Percentiles rank a stretch among this genome's conserved stretches.
phyloP scores from a whole-genome alignment of 495 filamentous ascomycete species.

The Neurospora sp. region DNA sequence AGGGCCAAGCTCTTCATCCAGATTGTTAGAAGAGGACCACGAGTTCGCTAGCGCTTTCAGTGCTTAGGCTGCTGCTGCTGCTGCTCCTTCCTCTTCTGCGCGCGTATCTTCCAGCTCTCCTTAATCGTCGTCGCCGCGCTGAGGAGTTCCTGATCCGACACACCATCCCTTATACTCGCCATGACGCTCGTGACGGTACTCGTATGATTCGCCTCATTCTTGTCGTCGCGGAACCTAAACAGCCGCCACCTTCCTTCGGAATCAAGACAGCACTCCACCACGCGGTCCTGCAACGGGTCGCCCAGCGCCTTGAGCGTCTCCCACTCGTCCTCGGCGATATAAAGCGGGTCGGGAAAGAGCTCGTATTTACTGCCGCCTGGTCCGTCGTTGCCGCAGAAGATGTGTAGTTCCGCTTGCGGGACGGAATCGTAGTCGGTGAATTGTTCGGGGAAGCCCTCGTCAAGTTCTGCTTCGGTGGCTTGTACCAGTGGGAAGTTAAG shows the following conservation, averaged over 20 bases:
- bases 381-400: conserved; percentile 38
- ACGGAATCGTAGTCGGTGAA: conserved; percentile 46
- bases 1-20: neutral
- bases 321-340: conserved; percentile 71
- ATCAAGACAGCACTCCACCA: conserved; percentile 84
- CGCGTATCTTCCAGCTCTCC: conserved; percentile 57
- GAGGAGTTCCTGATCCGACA: conserved; percentile 44
- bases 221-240: conserved; percentile 83
- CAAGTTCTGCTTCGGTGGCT: conserved; percentile 56
- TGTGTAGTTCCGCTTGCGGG: conserved; percentile 39
- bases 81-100: conserved; percentile 21
- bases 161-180: conserved; percentile 71
- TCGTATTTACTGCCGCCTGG: conserved; percentile 42
- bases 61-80: conserved; percentile 3
- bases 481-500: conserved; percentile 66
- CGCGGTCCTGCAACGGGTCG: conserved; percentile 65
- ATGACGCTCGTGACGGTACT: conserved; percentile 69
- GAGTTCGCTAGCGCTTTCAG: too few species aligned
- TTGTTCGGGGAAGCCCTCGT: conserved; percentile 45
- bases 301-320: conserved; percentile 60
- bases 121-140: conserved; percentile 54
- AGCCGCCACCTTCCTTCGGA: conserved; percentile 64
- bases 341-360: conserved; percentile 50
- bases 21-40: neutral
- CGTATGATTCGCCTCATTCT: conserved; percentile 81